Conservation (phyloP, 352 stramenopile species). For the Elongisporangium anandrum region DNA sequence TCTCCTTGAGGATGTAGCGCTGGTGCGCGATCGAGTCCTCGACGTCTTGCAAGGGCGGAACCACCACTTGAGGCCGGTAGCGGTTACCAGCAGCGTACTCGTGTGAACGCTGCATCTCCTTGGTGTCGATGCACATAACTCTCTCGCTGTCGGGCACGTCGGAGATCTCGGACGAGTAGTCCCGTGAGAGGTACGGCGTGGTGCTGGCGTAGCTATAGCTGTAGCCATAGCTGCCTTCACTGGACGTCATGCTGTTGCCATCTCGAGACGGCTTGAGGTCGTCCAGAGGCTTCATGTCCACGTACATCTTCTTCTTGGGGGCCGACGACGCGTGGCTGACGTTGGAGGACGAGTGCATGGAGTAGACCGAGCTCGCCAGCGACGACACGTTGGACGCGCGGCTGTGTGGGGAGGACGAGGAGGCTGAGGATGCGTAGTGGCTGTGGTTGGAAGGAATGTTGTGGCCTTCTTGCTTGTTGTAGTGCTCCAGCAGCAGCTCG, state of each 20-base stretch:
- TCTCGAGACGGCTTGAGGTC: slow-evolving; percentile 21
- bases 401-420: not conserved
- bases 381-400: not conserved
- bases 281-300: slow-evolving; percentile 42
- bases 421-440: not conserved
- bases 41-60: slow-evolving; percentile 30
- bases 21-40: slow-evolving; percentile 69
- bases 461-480: not conserved
- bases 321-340: not conserved
- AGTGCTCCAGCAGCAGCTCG: slow-evolving; percentile 8
- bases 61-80: slow-evolving; percentile 5
- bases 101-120: slow-evolving; percentile 24
- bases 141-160: slow-evolving; percentile 23
- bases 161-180: slow-evolving; percentile 9
- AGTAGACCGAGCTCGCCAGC: slow-evolving; percentile 5
- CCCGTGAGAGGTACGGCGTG: slow-evolving; percentile 4
- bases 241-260: slow-evolving; percentile 30
- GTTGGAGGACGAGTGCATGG: slow-evolving; percentile 3
- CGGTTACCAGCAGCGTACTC: slow-evolving; percentile 3
- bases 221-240: slow-evolving; percentile 33
- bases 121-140: slow-evolving; percentile 32
- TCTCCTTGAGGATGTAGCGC: slow-evolving; percentile 54
- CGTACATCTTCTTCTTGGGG: slow-evolving; percentile 15
- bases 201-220: slow-evolving; percentile 12
- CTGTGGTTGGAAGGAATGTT: not conserved